A percentile compares a stretch with the other conserved stretches of the same genome.
These are phyloP conservation scores for Boletus insuetus DNA, from an alignment of 768 basidiomycete genomes.

Conservation along the genomic window DNA sequence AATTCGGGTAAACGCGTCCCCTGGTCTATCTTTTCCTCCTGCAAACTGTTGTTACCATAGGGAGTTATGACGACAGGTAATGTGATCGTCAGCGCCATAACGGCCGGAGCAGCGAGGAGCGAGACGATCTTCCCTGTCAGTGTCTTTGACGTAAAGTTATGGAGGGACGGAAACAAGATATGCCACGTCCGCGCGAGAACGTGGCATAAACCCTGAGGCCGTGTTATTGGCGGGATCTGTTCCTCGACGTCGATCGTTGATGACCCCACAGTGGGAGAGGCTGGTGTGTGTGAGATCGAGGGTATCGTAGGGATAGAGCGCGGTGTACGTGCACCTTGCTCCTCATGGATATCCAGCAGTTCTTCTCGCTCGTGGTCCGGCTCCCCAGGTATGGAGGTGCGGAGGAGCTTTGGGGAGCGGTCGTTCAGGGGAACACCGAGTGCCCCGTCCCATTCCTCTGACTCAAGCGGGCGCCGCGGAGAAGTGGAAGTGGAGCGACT, in stretches of 20 bases:
- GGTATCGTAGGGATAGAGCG: slow-evolving; percentile 42
- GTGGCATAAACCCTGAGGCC: slow-evolving; percentile 35
- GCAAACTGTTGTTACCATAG: slow-evolving; percentile 31
- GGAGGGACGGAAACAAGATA: slow-evolving; percentile 83
- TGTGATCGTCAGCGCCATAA: slow-evolving; percentile 82
- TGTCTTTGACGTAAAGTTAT: slow-evolving; percentile 68
- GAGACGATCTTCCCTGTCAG: slow-evolving; percentile 68
- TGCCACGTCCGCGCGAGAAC: slow-evolving; percentile 46
- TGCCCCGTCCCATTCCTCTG: slow-evolving; percentile 50
- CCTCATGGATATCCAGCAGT: slow-evolving; percentile 10
- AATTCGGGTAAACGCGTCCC: slow-evolving; percentile 60
- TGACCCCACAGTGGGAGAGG: slow-evolving; percentile 40
- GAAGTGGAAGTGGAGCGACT: slow-evolving; percentile 33
- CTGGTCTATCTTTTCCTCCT: slow-evolving; percentile 29
- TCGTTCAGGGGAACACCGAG: slow-evolving; percentile 52
- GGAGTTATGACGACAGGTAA: slow-evolving; percentile 83
- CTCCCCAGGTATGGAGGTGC: slow-evolving; percentile 27
- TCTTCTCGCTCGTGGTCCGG: slow-evolving; percentile 4
- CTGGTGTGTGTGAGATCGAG: slow-evolving; percentile 55
- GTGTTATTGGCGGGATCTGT: slow-evolving; percentile 39
- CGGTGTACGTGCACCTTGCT: slow-evolving; percentile 14
- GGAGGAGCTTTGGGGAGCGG: slow-evolving; percentile 39
- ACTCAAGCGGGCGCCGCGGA: slow-evolving; percentile 28
- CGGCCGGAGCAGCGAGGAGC: slow-evolving; percentile 82
- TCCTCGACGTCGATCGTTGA: slow-evolving; percentile 45